A percentile compares a stretch with the other conserved stretches of the same genome.
These are phyloP conservation scores for Babesia bigemina DNA, from an alignment of 169 alveolate genomes.

Conservation along the genomic window DNA sequence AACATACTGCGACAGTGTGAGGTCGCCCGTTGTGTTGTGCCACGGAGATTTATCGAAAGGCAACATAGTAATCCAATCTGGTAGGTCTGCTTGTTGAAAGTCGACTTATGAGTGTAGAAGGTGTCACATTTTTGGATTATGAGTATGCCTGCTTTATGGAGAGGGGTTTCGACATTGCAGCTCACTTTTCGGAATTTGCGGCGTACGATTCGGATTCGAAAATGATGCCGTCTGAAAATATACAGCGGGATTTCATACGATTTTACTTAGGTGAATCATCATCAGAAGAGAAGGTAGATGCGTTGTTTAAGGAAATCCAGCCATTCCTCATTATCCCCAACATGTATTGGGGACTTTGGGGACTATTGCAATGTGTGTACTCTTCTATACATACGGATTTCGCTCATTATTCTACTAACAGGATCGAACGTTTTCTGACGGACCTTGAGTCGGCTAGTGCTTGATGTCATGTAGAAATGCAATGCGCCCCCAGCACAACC, in stretches of 20 bases:
- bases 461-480: too few species aligned
- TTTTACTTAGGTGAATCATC: slow-evolving; percentile 18
- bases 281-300: slow-evolving; percentile 7
- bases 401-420: slow-evolving; percentile 55
- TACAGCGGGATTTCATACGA: slow-evolving; percentile 60
- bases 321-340: slow-evolving; percentile 75
- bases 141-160: slow-evolving; percentile 80
- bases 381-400: slow-evolving; percentile 72
- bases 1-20: slow-evolving; percentile 50
- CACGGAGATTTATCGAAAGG: slow-evolving; percentile 74
- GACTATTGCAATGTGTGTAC: slow-evolving; percentile 64
- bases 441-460: background rate
- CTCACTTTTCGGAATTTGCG: slow-evolving; percentile 75
- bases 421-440: slow-evolving; percentile 33
- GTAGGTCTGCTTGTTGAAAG: background rate
- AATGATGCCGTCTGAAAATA: slow-evolving; percentile 52
- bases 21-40: slow-evolving; percentile 78
- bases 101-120: background rate
- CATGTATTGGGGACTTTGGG: slow-evolving; percentile 78
- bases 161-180: slow-evolving; percentile 77
- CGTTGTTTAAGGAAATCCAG: slow-evolving; percentile 57
- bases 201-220: slow-evolving; percentile 61
- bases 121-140: slow-evolving; percentile 71
- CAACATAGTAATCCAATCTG: slow-evolving; percentile 54
- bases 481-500: too few species aligned